Evolutionary conservation across 257 asterid species (phyloP).

Genomic region (Fraxinus pennsylvanica): DNA sequence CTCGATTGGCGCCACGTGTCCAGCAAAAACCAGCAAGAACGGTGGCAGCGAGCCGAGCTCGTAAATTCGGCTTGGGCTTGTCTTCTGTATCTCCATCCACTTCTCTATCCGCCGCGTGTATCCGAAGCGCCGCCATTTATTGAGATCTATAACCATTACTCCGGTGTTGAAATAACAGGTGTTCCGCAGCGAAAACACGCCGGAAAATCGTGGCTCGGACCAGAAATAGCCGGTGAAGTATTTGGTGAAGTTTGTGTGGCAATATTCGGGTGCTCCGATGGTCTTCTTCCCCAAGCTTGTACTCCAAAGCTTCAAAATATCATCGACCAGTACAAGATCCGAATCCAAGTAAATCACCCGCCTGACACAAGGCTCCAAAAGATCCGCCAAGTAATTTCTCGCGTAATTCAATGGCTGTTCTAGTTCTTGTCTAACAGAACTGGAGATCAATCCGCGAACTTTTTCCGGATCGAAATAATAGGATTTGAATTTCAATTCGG

Average conservation of each 20-base stretch:
- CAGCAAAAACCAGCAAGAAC: constrained; percentile 58
- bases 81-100: constrained; percentile 71
- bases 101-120: constrained; percentile 56
- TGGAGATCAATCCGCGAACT: constrained; percentile 52
- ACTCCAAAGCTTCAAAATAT: constrained; percentile 55
- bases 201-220: constrained; percentile 40
- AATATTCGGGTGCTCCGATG: constrained; percentile 71
- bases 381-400: constrained; percentile 56
- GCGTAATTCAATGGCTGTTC: constrained; percentile 78
- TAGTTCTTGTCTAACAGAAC: constrained; percentile 55
- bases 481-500: constrained; percentile 45
- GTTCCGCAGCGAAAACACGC: constrained; percentile 46
- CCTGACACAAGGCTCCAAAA: constrained; percentile 51
- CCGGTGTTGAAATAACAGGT: constrained; percentile 73
- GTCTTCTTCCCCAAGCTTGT: constrained; percentile 39
- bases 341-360: constrained; percentile 70
- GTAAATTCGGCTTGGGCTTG: constrained; percentile 44
- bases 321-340: constrained; percentile 67
- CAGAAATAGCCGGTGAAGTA: constrained; percentile 62
- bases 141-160: constrained; percentile 65
- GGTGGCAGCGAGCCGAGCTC: constrained; percentile 77
- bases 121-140: constrained; percentile 50
- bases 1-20: constrained; percentile 54
- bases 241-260: constrained; percentile 68
- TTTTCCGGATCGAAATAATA: constrained; percentile 58